phyloP scores from a whole-genome alignment of 768 basidiomycete species.

The Hebeloma cylindrosporum region DNA sequence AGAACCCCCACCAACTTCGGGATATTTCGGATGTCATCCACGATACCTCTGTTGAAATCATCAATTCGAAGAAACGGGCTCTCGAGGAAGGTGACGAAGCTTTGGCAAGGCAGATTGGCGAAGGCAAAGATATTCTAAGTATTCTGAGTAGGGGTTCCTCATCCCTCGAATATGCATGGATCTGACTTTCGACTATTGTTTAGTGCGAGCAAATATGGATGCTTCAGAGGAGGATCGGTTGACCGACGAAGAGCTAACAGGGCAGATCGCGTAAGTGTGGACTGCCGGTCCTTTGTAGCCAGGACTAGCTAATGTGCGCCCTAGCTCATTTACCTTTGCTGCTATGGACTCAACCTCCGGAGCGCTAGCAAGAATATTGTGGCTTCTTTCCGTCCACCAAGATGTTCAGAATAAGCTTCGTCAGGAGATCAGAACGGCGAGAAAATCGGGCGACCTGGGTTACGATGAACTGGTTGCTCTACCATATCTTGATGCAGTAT shows the following conservation, averaged over 20 bases:
- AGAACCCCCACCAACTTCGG: conserved; percentile 26
- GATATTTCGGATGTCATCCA: conserved; percentile 37
- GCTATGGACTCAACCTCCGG: conserved; percentile 44
- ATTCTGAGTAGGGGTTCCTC: conserved; percentile 36
- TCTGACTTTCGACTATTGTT: neutral
- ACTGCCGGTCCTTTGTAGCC: neutral
- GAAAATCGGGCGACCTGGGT: conserved; percentile 23
- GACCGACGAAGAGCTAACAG: conserved; percentile 34
- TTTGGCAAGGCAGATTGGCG: conserved; percentile 32
- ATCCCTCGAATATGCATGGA: neutral
- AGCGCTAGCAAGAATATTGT: conserved; percentile 34
- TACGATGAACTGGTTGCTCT: conserved; percentile 39
- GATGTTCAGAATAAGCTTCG: conserved; percentile 36
- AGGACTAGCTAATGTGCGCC: neutral
- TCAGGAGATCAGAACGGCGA: conserved; percentile 31
- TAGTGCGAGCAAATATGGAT: conserved; percentile 36
- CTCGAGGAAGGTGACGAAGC: conserved; percentile 35
- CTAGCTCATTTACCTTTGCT: conserved; percentile 29
- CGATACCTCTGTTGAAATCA: conserved; percentile 35
- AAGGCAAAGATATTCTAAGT: conserved; percentile 48
- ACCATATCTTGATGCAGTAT: conserved; percentile 38
- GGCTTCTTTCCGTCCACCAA: conserved; percentile 29
- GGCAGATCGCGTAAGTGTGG: conserved; percentile 33
- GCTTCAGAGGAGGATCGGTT: conserved; percentile 31
- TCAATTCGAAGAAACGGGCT: conserved; percentile 35